Conservation (phyloP, 2,329 filamentous ascomycete genomes). For the Trichoderma sp. region DNA sequence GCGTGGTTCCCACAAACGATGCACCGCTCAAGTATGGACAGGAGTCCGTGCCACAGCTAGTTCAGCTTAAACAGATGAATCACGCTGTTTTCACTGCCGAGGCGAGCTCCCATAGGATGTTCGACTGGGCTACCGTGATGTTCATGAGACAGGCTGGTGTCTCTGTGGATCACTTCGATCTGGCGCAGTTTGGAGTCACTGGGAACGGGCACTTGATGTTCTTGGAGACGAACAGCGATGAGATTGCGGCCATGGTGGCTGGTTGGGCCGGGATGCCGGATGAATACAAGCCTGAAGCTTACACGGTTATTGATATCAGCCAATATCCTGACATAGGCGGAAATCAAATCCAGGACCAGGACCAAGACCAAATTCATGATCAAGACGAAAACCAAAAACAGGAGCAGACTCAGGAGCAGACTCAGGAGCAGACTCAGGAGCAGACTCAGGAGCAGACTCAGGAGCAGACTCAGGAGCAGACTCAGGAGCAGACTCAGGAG, state of each 20-base stretch:
- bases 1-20: not conserved
- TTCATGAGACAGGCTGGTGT: constrained; percentile 57
- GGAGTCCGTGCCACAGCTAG: constrained; percentile 40
- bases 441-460: too few species aligned
- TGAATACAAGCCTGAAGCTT: not conserved
- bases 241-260: constrained; percentile 42
- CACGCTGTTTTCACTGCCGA: constrained; percentile 54
- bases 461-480: too few species aligned
- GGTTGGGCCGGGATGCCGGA: constrained; percentile 32
- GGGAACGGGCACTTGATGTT: constrained; percentile 61
- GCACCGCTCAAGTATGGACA: not conserved
- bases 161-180: constrained; percentile 43
- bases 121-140: constrained; percentile 55
- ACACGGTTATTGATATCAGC: too few species aligned
- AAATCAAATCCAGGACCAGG: not conserved
- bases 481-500: too few species aligned
- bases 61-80: constrained; percentile 49
- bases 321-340: too few species aligned
- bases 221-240: constrained; percentile 52
- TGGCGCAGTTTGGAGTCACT: constrained; percentile 45
- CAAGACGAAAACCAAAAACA: not conserved
- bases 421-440: too few species aligned
- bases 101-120: constrained; percentile 54
- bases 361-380: not conserved
- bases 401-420: too few species aligned